These are phyloP conservation scores for Termitomyces sp. DNA, from an alignment of 768 basidiomycete genomes.

Conservation along the genomic window DNA sequence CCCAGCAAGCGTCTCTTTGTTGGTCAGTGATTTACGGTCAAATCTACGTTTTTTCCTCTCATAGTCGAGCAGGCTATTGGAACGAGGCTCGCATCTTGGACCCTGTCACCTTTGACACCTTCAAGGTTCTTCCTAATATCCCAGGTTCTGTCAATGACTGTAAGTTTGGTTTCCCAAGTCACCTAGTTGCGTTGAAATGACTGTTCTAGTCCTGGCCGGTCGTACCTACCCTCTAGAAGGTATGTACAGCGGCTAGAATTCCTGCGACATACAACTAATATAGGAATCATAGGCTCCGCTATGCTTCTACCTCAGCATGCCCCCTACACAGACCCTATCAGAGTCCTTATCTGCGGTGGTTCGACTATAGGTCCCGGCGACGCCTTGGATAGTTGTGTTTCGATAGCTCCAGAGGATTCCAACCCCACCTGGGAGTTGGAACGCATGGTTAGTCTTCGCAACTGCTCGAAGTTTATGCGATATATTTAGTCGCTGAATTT, in stretches of 20 bases:
- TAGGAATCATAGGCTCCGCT: conserved; percentile 35
- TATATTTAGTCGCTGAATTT: not conserved
- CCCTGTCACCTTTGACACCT: conserved; percentile 57
- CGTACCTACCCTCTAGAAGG: conserved; percentile 76
- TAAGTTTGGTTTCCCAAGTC: conserved; percentile 15
- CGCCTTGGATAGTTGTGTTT: conserved; percentile 65
- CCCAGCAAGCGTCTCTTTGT: conserved; percentile 68
- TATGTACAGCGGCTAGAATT: not conserved
- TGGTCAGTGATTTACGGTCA: conserved; percentile 33
- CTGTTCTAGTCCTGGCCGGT: conserved; percentile 48
- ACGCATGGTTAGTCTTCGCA: conserved; percentile 56
- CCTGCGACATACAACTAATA: not conserved
- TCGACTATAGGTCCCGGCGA: conserved; percentile 50
- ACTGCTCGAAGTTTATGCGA: not conserved
- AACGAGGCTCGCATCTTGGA: conserved; percentile 78
- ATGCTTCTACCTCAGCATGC: conserved; percentile 64
- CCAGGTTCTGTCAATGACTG: conserved; percentile 70
- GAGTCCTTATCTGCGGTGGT: conserved; percentile 71
- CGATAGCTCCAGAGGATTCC: conserved; percentile 55
- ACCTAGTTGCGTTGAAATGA: not conserved
- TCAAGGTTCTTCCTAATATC: conserved; percentile 59
- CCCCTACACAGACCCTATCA: conserved; percentile 71
- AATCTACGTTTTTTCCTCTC: not conserved
- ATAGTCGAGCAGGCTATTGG: conserved; percentile 50
- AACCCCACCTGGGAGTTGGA: conserved; percentile 68